Conservation (phyloP, 805 yeast genomes). For the Pichia rugopelliculosa region DNA sequence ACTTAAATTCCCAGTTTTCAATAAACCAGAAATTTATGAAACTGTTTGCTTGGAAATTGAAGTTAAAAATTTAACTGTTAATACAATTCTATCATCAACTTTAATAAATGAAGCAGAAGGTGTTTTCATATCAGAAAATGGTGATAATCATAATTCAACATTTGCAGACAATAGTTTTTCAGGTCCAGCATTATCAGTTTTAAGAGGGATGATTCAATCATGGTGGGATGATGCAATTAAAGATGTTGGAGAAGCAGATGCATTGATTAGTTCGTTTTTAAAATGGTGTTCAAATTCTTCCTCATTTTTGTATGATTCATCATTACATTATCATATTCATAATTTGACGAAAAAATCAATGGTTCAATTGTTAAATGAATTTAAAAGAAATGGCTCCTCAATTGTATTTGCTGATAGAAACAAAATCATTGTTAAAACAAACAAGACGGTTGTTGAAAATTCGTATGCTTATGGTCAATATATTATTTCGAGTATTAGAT, state of each 20-base stretch:
- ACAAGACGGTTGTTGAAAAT: slow-evolving; percentile 71
- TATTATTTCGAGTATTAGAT: slow-evolving; percentile 65
- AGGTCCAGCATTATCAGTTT: slow-evolving; percentile 58
- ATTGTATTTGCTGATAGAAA: slow-evolving; percentile 77
- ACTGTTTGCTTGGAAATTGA: slow-evolving; percentile 73
- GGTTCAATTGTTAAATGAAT: slow-evolving; percentile 73
- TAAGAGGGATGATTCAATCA: slow-evolving; percentile 67
- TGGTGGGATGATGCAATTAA: slow-evolving; percentile 92
- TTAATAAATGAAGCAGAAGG: slow-evolving; percentile 86
- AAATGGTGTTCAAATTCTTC: slow-evolving; percentile 79
- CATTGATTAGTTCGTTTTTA: slow-evolving; percentile 72
- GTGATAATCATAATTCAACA: slow-evolving; percentile 24
- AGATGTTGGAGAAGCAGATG: slow-evolving; percentile 60
- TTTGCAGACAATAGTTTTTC: slow-evolving; percentile 83
- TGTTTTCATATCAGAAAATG: slow-evolving; percentile 55
- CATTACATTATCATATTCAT: slow-evolving; percentile 79
- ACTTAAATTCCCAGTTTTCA: slow-evolving; percentile 62
- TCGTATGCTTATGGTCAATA: slow-evolving; percentile 90
- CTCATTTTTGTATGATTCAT: slow-evolving; percentile 68
- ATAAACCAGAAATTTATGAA: slow-evolving; percentile 71
- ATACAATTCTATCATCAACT: slow-evolving; percentile 80
- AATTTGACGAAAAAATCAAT: slow-evolving; percentile 78
- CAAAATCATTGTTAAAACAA: slow-evolving; percentile 63
- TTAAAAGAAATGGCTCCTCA: slow-evolving; percentile 68
- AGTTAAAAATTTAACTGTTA: slow-evolving; percentile 72